Evolutionary conservation across 192 early-diverging fungal species (phyloP), one percentile per base, ranked within the genome.

Genomic region (Linnemannia exigua): DNA sequence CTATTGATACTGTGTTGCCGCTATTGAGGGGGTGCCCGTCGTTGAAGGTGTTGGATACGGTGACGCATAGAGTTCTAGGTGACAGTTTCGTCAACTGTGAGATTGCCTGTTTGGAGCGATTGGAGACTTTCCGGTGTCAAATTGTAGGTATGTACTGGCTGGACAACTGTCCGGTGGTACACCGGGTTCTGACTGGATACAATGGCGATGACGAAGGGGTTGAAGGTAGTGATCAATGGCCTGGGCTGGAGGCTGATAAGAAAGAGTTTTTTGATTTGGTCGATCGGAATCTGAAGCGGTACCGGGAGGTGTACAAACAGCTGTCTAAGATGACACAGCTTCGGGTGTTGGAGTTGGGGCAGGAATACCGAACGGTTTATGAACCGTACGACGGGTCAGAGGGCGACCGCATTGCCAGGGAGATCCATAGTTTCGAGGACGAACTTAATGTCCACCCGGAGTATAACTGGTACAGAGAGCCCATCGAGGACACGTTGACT

Each of bases 61-160:
- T 25, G 58, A 11, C 11, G 58, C 58, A 63, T 14, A 63, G 12
- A 11, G 14, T 63, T 0, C 5, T 15, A 11, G 58, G 58, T 0
- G 58, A 63, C 14, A 63, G 9, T 31, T 63, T 63, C 15, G 15
- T 63, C 12, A 31, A 31, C 58, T 31, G 28, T 25, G 58, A 63
- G 28, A 3, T 63, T n/a, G 11, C 22, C 25, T 63, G 58, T 31
- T 11, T 63, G 8, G 58, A 11, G 9, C 41, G 41, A 44, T 31
- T 63, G 58, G 58, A 63, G 58, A 63, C 58, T n/a, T 63, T 63
- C 58, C 58, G 58, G 14, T 63, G 58, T 31, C 58, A 63, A 25
- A 63, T 63, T 63, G 28, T 25, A 3, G 58, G 58, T 8, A 63
- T 63, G 58, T 63, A 63, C 22, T 63, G 58, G 58, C 58, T 63